Evolutionary conservation across 2,329 filamentous ascomycete genomes (phyloP).

Genomic region (Fusarium denticulatum): DNA sequence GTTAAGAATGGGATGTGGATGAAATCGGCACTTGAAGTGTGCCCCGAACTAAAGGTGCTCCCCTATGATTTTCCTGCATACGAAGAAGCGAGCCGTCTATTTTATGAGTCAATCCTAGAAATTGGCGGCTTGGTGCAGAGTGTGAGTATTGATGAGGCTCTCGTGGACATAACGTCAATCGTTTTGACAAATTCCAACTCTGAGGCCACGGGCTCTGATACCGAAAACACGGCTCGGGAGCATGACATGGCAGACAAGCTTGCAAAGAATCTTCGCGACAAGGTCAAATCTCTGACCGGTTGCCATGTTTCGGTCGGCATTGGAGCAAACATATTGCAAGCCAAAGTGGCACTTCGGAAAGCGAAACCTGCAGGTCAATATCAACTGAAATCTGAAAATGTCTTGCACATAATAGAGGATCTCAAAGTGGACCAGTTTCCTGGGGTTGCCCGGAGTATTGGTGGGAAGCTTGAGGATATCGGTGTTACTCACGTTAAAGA

Average conservation of each 20-base stretch:
- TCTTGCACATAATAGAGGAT: conserved; percentile 79
- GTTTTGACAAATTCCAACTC: conserved; percentile 74
- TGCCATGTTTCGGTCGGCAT: conserved; percentile 95
- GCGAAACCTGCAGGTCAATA: conserved; percentile 95
- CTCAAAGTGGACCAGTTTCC: conserved; percentile 85
- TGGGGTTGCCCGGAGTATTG: conserved; percentile 91
- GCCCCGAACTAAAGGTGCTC: conserved; percentile 86
- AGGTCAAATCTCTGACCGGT: conserved; percentile 77
- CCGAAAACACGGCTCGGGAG: conserved; percentile 79
- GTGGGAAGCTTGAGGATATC: conserved; percentile 87
- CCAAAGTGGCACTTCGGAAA: conserved; percentile 88
- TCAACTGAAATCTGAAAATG: conserved; percentile 83
- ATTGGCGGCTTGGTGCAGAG: conserved; percentile 89
- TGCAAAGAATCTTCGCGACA: conserved; percentile 69
- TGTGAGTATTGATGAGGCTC: conserved; percentile 94
- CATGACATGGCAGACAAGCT: conserved; percentile 81
- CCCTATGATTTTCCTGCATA: conserved; percentile 96
- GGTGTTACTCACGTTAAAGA: conserved; percentile 86
- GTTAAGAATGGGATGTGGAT: conserved; percentile 99
- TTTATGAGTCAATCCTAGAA: conserved; percentile 85
- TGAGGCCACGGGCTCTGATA: conserved; percentile 69
- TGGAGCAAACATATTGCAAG: conserved; percentile 87
- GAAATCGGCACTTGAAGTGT: conserved; percentile 85
- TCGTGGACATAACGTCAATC: conserved; percentile 81
- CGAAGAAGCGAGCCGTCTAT: conserved; percentile 86